Evolutionary conservation across 805 yeast genomes (phyloP), one percentile per base, ranked within the genome.

Genomic region (Myxozyma neglecta): DNA sequence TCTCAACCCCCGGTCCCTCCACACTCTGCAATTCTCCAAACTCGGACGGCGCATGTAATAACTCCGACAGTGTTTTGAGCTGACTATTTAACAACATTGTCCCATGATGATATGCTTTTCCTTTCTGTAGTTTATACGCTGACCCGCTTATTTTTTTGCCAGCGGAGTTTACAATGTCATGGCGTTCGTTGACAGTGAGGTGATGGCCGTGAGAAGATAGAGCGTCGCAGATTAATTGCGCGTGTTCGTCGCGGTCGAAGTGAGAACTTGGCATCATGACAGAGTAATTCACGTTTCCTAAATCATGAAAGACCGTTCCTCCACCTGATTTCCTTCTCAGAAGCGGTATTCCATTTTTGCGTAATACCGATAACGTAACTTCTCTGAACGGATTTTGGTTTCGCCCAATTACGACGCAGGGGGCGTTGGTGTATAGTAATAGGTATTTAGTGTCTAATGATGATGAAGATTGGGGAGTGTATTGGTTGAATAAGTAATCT

Each of bases 381-480:
- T 94, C 99, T 61, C 85, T 83, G 90, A 93, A 93, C 1, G 97
- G 96, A 65, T 91, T 94, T 74, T 94, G 99, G 71, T 94, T 94
- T 70, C 96, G 90, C 0, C 99, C 99, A 11, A 94, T 79, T 1
- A 94, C 96, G n/a, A 91, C 90, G 72, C 97, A 89, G 0, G 93
- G 90, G 1, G 83, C 73, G 71, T 94, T 94, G 40, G 81, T 79
- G 72, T 94, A 94, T 57, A 93, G 79, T 61, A 90, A 71, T 35
- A 94, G 75, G 58, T 51, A 96, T 74, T 60, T 83, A 81, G 70
- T 4, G 66, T 60, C 2, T 29, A 34, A 20, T 24, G 32, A 58
- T 37, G 43, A 56, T 13, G 58, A 34, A 63, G 53, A 50, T 24
- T 42, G 46, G 2, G 35, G 42, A 47, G 48, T 61, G 0, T 88